These are phyloP conservation scores for Pezicula carpinea DNA, from an alignment of 2,329 filamentous ascomycete genomes.

Conservation along the genomic window DNA sequence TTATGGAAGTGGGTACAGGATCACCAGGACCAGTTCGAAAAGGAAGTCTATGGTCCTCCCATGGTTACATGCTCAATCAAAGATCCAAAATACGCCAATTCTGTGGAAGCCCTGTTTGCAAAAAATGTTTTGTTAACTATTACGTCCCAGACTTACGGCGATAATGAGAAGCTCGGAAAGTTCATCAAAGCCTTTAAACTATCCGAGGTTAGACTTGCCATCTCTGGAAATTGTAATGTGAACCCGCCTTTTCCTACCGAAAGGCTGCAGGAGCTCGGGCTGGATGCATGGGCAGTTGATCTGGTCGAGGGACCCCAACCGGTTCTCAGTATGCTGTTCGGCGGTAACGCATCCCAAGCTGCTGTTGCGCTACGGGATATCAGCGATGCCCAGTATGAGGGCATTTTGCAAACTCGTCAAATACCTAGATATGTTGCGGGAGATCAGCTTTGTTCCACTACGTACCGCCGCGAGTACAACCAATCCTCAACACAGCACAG, in stretches of 20 bases:
- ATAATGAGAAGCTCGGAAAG: conserved; percentile 69
- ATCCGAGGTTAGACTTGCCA: not conserved
- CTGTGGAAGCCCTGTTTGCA: conserved; percentile 53
- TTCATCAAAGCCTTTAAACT: conserved; percentile 38
- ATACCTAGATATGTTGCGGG: conserved; percentile 70
- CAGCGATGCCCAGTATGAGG: conserved; percentile 61
- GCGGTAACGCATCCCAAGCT: conserved; percentile 65
- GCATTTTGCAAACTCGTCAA: conserved; percentile 48
- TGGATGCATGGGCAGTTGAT: conserved; percentile 79
- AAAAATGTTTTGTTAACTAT: conserved; percentile 54
- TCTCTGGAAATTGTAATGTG: not conserved
- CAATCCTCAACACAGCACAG: conserved; percentile 66
- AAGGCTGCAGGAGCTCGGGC: conserved; percentile 54
- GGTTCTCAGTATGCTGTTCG: conserved; percentile 84
- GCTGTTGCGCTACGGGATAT: conserved; percentile 62
- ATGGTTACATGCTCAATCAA: conserved; percentile 61
- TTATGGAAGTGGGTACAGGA: conserved; percentile 81
- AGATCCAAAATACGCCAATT: conserved; percentile 51
- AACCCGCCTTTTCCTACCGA: conserved; percentile 47
- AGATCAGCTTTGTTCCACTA: conserved; percentile 57
- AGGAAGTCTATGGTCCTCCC: conserved; percentile 61
- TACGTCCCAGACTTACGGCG: conserved; percentile 69
- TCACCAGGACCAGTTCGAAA: conserved; percentile 57
- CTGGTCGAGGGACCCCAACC: conserved; percentile 75
- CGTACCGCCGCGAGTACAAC: conserved; percentile 76